A percentile compares a stretch with the other conserved stretches of the same genome.
Conservation (phyloP, 2,329 filamentous ascomycete species). For the Arthroderma sp. region DNA sequence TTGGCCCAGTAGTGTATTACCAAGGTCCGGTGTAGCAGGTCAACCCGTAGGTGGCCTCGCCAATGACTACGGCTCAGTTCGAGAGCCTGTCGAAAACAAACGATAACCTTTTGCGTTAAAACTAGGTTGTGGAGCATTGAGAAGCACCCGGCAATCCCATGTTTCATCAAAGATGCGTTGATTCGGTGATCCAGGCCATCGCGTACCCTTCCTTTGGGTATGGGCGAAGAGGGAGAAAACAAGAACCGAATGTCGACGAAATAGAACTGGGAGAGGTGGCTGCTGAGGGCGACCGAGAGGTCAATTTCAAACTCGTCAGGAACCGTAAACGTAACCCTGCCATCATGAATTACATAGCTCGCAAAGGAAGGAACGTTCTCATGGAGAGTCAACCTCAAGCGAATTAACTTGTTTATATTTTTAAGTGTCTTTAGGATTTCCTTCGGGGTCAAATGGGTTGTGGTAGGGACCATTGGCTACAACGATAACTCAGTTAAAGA, state of each 20-base stretch:
- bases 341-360: conserved; percentile 65
- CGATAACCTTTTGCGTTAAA: conserved; percentile 78
- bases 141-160: conserved; percentile 70
- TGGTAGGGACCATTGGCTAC: conserved; percentile 63
- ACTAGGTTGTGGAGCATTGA: conserved; percentile 76
- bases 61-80: conserved; percentile 59
- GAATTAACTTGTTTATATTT: conserved; percentile 71
- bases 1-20: conserved; percentile 84
- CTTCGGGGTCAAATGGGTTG: conserved; percentile 55
- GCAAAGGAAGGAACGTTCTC: conserved; percentile 72
- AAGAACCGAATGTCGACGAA: conserved; percentile 84
- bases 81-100: conserved; percentile 63
- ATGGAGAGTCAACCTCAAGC: conserved; percentile 69
- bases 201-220: conserved; percentile 51
- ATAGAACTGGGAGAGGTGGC: conserved; percentile 72
- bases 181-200: conserved; percentile 55
- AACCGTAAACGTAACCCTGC: conserved; percentile 81
- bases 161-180: conserved; percentile 56
- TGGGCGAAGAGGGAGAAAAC: conserved; percentile 56
- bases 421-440: conserved; percentile 62
- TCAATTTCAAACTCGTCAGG: conserved; percentile 83
- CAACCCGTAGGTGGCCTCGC: conserved; percentile 64
- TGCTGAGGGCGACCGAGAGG: conserved; percentile 77
- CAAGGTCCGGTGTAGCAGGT: conserved; percentile 67
- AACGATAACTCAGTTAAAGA: conserved; percentile 1